Base-by-base conservation (phyloP, 1,284 basidiomycete species). In the Termitomyces sp. region DNA sequence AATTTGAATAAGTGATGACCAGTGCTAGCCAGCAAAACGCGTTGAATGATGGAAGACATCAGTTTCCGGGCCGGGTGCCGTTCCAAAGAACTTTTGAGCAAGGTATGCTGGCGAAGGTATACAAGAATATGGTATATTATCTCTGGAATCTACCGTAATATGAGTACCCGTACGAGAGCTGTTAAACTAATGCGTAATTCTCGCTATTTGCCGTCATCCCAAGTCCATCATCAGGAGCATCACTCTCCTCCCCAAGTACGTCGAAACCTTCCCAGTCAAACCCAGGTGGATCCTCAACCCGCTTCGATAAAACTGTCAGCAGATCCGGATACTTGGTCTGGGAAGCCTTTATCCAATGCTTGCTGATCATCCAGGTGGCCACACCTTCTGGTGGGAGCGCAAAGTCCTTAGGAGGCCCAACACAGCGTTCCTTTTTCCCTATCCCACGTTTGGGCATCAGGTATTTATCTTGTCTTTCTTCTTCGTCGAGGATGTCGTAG, bases 351-450 rank as follows among this genome's bases (percentile, higher is more conserved):
- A 82, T 57, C 86, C 86, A 89, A 21, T 75, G 69, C 62, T 75
- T 76, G 67, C 86, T 88, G 58, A 89, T 72, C 88, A 90, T 90
- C 86, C 86, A 89, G n/a, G 73, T 70, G 4, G 79, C 73, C 5
- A 84, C 73, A 2, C 83, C 83, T 57, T 74, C 73, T 0, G 88
- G 87, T 5, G 88, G 88, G 3, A 86, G 68, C 21, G 72, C 61
- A 8, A 81, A 67, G 2, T 84, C 82, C 63, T 86, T 87, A 1
- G 69, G 67, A 28, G 73, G 71, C 0, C 86, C 86, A n/a, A 66
- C 62, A 21, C 69, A 68, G 34, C 87, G 80, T 52, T 79, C 77
- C 61, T 74, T 78, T 59, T 78, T 79, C 1, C 81, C 80, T 5
- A 71, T 58, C 6, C 82, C 81, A 10, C 85, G 77, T 61, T 81